Percentiles rank a stretch among this genome's conserved stretches.
These are phyloP conservation scores for Vanrija sp. DNA, from an alignment of 1,284 basidiomycete genomes.

Conservation along the genomic window DNA sequence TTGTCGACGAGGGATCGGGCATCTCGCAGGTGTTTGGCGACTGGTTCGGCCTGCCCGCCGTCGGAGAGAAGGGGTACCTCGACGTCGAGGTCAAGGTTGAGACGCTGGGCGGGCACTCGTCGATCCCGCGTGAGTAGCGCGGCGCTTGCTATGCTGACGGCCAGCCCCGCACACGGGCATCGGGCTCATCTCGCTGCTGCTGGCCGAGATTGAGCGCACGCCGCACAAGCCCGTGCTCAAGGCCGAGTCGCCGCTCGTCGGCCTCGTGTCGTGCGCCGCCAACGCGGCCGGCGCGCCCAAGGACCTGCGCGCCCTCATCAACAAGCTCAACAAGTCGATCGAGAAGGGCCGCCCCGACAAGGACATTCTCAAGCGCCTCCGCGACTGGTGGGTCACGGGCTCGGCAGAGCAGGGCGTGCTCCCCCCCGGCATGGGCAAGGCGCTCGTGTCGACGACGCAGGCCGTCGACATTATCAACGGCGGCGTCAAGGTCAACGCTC, in stretches of 20 bases:
- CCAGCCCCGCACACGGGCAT: constrained; percentile 44
- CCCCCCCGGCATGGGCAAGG: constrained; percentile 20
- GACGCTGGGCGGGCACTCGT: constrained; percentile 65
- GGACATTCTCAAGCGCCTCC: constrained; percentile 31
- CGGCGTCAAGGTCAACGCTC: constrained; percentile 45
- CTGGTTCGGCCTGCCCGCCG: constrained; percentile 54
- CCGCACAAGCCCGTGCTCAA: constrained; percentile 33
- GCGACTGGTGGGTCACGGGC: constrained; percentile 24
- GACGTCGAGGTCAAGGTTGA: constrained; percentile 57
- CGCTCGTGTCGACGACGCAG: constrained; percentile 41
- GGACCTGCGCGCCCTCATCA: constrained; percentile 23
- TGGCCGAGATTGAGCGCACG: constrained; percentile 40
- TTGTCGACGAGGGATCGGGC: constrained; percentile 52
- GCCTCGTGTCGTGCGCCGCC: constrained; percentile 31
- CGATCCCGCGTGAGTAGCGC: constrained; percentile 53
- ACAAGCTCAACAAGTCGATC: constrained; percentile 19
- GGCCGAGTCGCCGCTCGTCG: constrained; percentile 27
- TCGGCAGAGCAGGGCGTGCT: constrained; percentile 21
- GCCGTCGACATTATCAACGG: constrained; percentile 44
- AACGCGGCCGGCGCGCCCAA: constrained; percentile 24
- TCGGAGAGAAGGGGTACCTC: constrained; percentile 64
- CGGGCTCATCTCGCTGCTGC: constrained; percentile 38
- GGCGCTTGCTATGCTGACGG: not conserved
- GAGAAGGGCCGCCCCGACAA: constrained; percentile 25
- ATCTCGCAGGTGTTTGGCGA: constrained; percentile 25